A percentile compares a stretch with the other conserved stretches of the same genome.
Evolutionary conservation across 345 rosid species (phyloP).

Genomic region (Moricandia moricandioides): DNA sequence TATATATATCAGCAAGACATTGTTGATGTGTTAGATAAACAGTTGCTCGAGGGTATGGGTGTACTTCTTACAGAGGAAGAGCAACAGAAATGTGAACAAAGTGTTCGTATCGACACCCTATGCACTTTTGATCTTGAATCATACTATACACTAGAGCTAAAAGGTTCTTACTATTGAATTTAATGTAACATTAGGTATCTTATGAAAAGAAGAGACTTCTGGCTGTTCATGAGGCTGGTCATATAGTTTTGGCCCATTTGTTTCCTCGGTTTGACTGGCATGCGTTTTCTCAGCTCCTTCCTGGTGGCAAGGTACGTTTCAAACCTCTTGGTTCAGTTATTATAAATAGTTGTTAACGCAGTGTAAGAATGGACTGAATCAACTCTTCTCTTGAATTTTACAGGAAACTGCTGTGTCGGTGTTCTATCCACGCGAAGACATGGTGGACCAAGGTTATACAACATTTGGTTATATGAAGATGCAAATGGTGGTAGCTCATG

Average conservation of each 20-base stretch:
- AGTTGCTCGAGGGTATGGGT: slow-evolving; percentile 98
- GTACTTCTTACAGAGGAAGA: slow-evolving; percentile 96
- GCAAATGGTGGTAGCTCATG: slow-evolving; percentile 99
- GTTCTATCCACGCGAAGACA: slow-evolving; percentile 94
- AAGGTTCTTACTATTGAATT: slow-evolving; percentile 18
- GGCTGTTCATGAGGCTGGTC: slow-evolving; percentile 98
- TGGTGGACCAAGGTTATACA: slow-evolving; percentile 91
- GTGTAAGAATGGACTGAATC: slow-evolving; percentile 8
- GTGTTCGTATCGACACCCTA: slow-evolving; percentile 47
- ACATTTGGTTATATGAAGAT: slow-evolving; percentile 98
- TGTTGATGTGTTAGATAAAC: slow-evolving; percentile 88
- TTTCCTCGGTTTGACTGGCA: slow-evolving; percentile 98
- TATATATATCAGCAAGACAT: slow-evolving; percentile 82
- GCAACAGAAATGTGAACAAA: slow-evolving; percentile 85
- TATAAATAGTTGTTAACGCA: not conserved
- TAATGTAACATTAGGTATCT: slow-evolving; percentile 59
- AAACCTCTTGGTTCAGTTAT: not conserved
- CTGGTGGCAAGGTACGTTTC: slow-evolving; percentile 82
- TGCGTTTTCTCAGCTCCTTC: slow-evolving; percentile 98
- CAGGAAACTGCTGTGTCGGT: slow-evolving; percentile 96
- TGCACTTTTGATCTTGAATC: not conserved
- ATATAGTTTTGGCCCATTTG: slow-evolving; percentile 85
- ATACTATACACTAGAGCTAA: slow-evolving; percentile 8
- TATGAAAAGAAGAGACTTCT: slow-evolving; percentile 80
- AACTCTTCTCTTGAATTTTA: slow-evolving; percentile 6